These are phyloP conservation scores for Kalmusia sp. DNA, from an alignment of 2,329 filamentous ascomycete species.

Conservation along the genomic window DNA sequence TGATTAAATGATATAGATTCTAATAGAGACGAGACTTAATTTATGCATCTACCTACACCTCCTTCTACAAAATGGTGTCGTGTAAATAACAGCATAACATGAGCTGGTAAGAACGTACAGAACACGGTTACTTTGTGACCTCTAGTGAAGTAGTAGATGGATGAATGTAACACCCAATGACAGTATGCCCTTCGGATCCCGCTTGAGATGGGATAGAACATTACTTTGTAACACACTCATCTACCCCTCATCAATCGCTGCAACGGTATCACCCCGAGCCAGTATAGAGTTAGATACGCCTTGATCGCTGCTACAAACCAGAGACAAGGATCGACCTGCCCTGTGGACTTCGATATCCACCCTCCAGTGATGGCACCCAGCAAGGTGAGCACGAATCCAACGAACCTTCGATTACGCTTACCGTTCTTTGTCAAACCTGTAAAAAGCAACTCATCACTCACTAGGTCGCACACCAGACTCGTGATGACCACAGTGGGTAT, in stretches of 20 bases:
- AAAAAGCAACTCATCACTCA: slow-evolving; percentile 59
- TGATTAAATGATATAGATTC: too few relatives aligned
- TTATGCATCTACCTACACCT: too few relatives aligned
- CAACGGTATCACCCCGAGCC: slow-evolving; percentile 1
- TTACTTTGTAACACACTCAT: too few relatives aligned
- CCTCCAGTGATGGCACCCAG: slow-evolving; percentile 56
- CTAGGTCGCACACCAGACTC: slow-evolving; percentile 61
- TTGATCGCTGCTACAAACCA: slow-evolving; percentile 8
- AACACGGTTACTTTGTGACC: too few relatives aligned
- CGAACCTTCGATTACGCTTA: slow-evolving; percentile 58
- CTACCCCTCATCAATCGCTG: background rate
- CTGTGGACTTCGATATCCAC: slow-evolving; percentile 9
- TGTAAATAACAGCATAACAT: too few relatives aligned
- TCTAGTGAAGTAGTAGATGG: too few relatives aligned
- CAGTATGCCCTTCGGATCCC: too few relatives aligned
- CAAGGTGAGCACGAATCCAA: slow-evolving; percentile 55
- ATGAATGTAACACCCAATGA: too few relatives aligned
- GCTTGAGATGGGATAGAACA: too few relatives aligned
- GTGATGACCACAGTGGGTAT: slow-evolving; percentile 64
- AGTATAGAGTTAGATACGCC: slow-evolving; percentile 1
- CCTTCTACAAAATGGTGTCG: too few relatives aligned
- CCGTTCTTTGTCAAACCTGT: slow-evolving; percentile 51
- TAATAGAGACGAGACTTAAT: too few relatives aligned
- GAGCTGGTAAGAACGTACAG: too few relatives aligned
- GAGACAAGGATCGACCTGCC: slow-evolving; percentile 1